These are phyloP conservation scores for Flaveria sonorensis DNA, from an alignment of 129 eudicot genomes.

Conservation along the genomic window DNA sequence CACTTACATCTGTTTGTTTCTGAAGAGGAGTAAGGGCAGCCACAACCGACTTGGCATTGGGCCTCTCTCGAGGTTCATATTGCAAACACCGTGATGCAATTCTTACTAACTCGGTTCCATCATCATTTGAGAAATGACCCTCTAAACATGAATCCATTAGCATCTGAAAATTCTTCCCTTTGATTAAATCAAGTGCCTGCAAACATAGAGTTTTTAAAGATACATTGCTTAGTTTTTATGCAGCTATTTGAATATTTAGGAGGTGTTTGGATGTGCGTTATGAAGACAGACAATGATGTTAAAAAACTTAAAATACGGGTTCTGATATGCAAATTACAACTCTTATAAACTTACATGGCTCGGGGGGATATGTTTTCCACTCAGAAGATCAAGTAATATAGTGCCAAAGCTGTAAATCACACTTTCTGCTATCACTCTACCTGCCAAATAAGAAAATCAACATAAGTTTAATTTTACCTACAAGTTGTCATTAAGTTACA, in stretches of 20 bases:
- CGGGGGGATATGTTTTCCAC: slow-evolving; percentile 96
- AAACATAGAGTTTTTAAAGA: slow-evolving; percentile 6
- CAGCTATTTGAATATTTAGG: neutral
- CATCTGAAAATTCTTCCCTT: slow-evolving; percentile 80
- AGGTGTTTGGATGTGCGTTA: too few species aligned
- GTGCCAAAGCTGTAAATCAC: slow-evolving; percentile 94
- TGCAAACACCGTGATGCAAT: slow-evolving; percentile 93
- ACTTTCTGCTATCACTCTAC: slow-evolving; percentile 92
- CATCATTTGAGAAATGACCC: slow-evolving; percentile 89
- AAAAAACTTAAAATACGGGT: neutral
- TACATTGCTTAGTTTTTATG: neutral
- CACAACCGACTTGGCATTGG: slow-evolving; percentile 73
- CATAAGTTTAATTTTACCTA: neutral
- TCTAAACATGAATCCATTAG: slow-evolving; percentile 92
- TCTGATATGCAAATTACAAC: neutral
- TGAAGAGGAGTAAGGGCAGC: slow-evolving; percentile 79
- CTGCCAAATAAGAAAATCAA: slow-evolving; percentile 41
- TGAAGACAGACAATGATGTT: neutral
- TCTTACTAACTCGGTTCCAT: slow-evolving; percentile 80
- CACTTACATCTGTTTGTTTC: slow-evolving; percentile 73
- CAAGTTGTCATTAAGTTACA: neutral
- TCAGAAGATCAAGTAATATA: slow-evolving; percentile 85
- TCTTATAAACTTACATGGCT: slow-evolving; percentile 60
- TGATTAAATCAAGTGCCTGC: slow-evolving; percentile 91
- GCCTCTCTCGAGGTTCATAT: slow-evolving; percentile 92